phyloP scores from a whole-genome alignment of 2,329 filamentous ascomycete species.

The Aureobasidium lini region DNA sequence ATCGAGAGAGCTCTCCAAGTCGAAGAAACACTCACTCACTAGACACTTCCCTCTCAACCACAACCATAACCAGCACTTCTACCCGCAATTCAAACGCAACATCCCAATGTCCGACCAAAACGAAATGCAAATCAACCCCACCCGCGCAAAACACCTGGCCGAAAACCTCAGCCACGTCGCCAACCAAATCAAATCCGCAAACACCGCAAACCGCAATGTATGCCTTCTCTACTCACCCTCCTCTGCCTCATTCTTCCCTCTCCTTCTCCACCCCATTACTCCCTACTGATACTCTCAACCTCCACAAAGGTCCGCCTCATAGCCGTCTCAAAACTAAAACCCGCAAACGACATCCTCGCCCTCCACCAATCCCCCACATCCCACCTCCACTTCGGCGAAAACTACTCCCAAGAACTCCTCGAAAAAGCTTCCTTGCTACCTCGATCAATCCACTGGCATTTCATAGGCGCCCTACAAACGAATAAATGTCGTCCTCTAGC shows the following conservation, averaged over 20 bases:
- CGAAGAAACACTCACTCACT: not conserved
- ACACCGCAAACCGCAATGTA: conserved; percentile 28
- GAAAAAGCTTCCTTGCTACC: conserved; percentile 81
- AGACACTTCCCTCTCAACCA: not conserved
- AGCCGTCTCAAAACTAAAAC: conserved; percentile 94
- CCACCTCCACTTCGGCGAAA: conserved; percentile 86
- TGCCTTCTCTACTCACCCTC: no score
- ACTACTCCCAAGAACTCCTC: conserved; percentile 74
- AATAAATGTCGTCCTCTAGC: conserved; percentile 88
- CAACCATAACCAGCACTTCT: not conserved
- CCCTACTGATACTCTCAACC: not conserved
- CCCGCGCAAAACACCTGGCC: conserved; percentile 38
- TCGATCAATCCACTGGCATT: conserved; percentile 77
- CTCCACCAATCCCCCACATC: conserved; percentile 52
- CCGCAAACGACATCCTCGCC: conserved; percentile 80
- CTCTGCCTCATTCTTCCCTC: not conserved
- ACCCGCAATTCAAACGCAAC: not conserved
- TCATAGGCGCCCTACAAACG: conserved; percentile 89
- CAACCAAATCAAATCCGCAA: conserved; percentile 34
- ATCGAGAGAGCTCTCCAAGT: not conserved
- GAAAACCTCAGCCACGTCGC: conserved; percentile 38
- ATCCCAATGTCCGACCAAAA: conserved; percentile 1
- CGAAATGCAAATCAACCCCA: conserved; percentile 32
- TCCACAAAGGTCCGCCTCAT: conserved; percentile 66
- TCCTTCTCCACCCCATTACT: not conserved